Evolutionary conservation across 2,329 filamentous ascomycete species (phyloP), one percentile per base, ranked within the genome.

Genomic region (Ramichloridium luteum): DNA sequence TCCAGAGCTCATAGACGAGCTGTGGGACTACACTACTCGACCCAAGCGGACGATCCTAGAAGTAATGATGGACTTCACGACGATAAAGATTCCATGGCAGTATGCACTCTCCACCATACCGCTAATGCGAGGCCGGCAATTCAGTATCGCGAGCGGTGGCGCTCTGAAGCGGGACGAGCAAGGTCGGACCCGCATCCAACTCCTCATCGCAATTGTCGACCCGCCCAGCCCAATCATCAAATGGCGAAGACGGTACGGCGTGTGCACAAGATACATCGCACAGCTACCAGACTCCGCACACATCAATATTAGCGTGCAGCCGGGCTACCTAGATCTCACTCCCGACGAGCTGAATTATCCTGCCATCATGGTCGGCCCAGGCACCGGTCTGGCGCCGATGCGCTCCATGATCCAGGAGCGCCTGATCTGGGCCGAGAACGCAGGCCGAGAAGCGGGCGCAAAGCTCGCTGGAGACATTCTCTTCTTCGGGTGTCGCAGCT

Each of bases 11-110:
- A 73, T 88, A 4, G 85, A 96, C 46, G 90, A 98, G 46, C 77
- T 93, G 34, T 96, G 83, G 60, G 88, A 98, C 58, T 98, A 98
- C 53, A 90, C 90, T 1, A 86, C 86, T 0, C 76, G 90, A 6
- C 82, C 88, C 1, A 77, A 85, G 18, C 77, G 90, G 18, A 92
- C 81, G 36, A 93, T 96, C 35, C 64, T 98, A 4, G 90, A 98
- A 57, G 79, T 93, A 3, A 68, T 98, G 16, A 77, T 88, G 35
- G 90, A 98, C 46, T 98, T 98, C 47, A 71, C 80, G 25, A 78
- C 73, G 0, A 79, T 96, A 33, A 77, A 77, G 39, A 74, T 98
- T 2, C 86, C 90, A 0, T 81, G 77, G 58, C 64, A 78, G 34
- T 73, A 77, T 29, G 67, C 78, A 2, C 67, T 81, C 6, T 74